Base-by-base conservation (phyloP, 2,329 filamentous ascomycete species). In the Phialocephala sp. region DNA sequence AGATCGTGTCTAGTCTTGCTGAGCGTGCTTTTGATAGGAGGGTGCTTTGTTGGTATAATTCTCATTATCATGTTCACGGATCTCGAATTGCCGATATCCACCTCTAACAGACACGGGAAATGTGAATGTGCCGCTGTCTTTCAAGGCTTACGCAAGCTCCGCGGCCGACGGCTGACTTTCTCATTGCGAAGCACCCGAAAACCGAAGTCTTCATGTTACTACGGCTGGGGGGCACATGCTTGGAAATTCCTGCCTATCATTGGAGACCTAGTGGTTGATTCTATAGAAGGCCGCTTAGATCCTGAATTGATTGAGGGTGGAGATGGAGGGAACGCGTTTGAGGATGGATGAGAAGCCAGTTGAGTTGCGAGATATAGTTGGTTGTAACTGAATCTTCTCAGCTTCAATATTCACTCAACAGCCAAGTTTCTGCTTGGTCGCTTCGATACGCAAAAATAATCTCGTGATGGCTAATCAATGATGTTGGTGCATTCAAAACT, bases 191-290 rank as follows among this genome's bases (percentile, higher is more conserved):
- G 1, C 80, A 87, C 68, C 73, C 80, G 4, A 77, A 79, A 71
- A 55, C 20, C 32, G 36, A 35, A 85, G 85, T 63, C 76, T 89
- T 22, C 88, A 83, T 75, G 72, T 90, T 18, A 87, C 86, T 0
- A 84, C 83, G 0, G 87, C 85, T 15, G 87, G 87, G 1, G 85
- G 14, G 87, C 88, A 67, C 87, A 89, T 72, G 83, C 83, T 56
- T 88, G 84, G 81, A 89, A 89, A 74, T 88, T 89, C 72, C 78
- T 89, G 24, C 86, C 86, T 1, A 83, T 83, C 20, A 84, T 87
- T 70, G 86, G 87, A 4, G 82, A 84, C 64, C 88, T 88, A 74
- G 78, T 86, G 66, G 76, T 79, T 39, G 81, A 85, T 68, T 80
- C 81, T 77, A 75, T 82, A 71, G 72, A 79, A 54, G 79, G 80